phyloP scores from a whole-genome alignment of 176 grass and related monocot species.

The maize (Zea mays) region Zm-B73-REFERENCE-NAM-5.0 NC_050096.1:23816001-23816500 shows the following conservation, averaged over 20 bases:
- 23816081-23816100: background rate
- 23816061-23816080: background rate
- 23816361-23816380: background rate
- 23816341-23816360: background rate
- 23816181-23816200: slow-evolving; percentile 5
- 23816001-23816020: background rate
- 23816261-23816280: background rate
- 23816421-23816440: background rate
- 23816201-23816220: background rate
- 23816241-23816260: background rate
- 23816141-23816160: background rate
- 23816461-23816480: background rate
- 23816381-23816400: background rate
- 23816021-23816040: background rate
- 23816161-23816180: background rate
- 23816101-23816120: background rate
- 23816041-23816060: background rate
- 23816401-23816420: background rate
- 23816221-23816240: background rate
- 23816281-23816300: background rate
- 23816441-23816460: background rate
- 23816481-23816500: background rate
- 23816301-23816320: background rate
- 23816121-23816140: background rate
- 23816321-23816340: background rate